phyloP scores from a whole-genome alignment of 2,329 filamentous ascomycete species.

The Cordyceps javanica region DNA sequence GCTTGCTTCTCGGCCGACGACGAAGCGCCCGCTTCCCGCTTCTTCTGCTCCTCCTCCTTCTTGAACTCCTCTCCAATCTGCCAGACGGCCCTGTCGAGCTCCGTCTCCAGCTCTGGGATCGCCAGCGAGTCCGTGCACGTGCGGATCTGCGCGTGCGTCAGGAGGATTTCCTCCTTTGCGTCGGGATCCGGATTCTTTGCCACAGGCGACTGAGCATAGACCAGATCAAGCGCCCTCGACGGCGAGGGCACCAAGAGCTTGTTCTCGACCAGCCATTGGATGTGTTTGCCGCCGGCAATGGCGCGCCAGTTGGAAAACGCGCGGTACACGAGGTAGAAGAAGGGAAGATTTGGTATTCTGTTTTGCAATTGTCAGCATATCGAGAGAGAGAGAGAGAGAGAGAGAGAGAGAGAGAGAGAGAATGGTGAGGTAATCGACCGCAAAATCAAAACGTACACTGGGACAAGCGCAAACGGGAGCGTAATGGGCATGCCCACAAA shows the following conservation, averaged over 20 bases:
- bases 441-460: slow-evolving; percentile 73
- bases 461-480: slow-evolving; percentile 74
- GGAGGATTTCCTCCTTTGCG: slow-evolving; percentile 32
- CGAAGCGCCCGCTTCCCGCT: slow-evolving; percentile 17
- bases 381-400: no score
- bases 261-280: slow-evolving; percentile 74
- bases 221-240: slow-evolving; percentile 62
- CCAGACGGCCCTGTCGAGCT: slow-evolving; percentile 69
- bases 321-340: slow-evolving; percentile 91
- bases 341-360: slow-evolving; percentile 87
- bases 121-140: slow-evolving; percentile 56
- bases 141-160: slow-evolving; percentile 48
- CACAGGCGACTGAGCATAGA: slow-evolving; percentile 49
- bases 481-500: slow-evolving; percentile 77
- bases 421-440: no score
- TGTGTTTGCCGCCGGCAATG: slow-evolving; percentile 73
- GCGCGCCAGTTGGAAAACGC: slow-evolving; percentile 91
- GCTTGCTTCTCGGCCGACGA: neutral
- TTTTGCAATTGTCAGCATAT: neutral
- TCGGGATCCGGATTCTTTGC: slow-evolving; percentile 15
- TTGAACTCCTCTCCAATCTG: slow-evolving; percentile 55
- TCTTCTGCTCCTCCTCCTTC: slow-evolving; percentile 33
- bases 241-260: slow-evolving; percentile 61
- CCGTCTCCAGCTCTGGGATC: slow-evolving; percentile 63
- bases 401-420: no score